Percentiles rank a stretch among this genome's conserved stretches.
phyloP scores from a whole-genome alignment of 371 early-diverging fungal genomes.

The Mucor plumbeus region DNA sequence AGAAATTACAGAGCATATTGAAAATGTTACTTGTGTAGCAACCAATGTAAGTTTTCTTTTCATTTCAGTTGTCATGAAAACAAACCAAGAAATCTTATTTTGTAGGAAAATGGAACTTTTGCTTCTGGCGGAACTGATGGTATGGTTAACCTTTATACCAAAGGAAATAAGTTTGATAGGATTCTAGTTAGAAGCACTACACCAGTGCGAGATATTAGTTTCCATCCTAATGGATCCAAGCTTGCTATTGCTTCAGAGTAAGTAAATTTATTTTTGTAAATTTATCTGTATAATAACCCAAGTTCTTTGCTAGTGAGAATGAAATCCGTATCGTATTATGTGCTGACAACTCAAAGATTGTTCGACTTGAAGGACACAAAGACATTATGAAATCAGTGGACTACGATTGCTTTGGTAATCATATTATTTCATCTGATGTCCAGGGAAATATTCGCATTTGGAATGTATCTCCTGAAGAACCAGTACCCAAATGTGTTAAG shows the following conservation, averaged over 20 bases:
- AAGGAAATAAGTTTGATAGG: slow-evolving; percentile 32
- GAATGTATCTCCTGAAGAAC: slow-evolving; percentile 50
- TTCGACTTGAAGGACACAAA: slow-evolving; percentile 48
- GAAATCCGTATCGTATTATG: slow-evolving; percentile 41
- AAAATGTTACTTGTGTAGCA: slow-evolving; percentile 26
- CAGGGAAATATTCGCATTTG: slow-evolving; percentile 69
- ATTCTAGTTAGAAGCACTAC: slow-evolving; percentile 42
- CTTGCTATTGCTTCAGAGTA: slow-evolving; percentile 55
- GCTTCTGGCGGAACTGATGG: slow-evolving; percentile 48
- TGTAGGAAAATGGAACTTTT: slow-evolving; percentile 29
- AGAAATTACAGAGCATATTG: slow-evolving; percentile 23
- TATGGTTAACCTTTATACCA: slow-evolving; percentile 34
- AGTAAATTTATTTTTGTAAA: neutral
- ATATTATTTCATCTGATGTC: slow-evolving; percentile 60
- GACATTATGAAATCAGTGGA: slow-evolving; percentile 44
- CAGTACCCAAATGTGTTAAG: slow-evolving; percentile 48
- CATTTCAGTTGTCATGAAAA: neutral
- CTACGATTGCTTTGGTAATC: slow-evolving; percentile 48
- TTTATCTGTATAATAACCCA: neutral
- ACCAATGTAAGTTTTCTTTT: slow-evolving; percentile 11
- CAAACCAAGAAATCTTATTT: neutral
- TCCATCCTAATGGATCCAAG: slow-evolving; percentile 37
- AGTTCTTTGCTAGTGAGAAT: slow-evolving; percentile 35
- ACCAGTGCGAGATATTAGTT: slow-evolving; percentile 40
- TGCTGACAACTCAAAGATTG: slow-evolving; percentile 40